These are phyloP conservation scores for Hypoxylon rickii DNA, from an alignment of 495 filamentous ascomycete genomes.

Conservation along the genomic window DNA sequence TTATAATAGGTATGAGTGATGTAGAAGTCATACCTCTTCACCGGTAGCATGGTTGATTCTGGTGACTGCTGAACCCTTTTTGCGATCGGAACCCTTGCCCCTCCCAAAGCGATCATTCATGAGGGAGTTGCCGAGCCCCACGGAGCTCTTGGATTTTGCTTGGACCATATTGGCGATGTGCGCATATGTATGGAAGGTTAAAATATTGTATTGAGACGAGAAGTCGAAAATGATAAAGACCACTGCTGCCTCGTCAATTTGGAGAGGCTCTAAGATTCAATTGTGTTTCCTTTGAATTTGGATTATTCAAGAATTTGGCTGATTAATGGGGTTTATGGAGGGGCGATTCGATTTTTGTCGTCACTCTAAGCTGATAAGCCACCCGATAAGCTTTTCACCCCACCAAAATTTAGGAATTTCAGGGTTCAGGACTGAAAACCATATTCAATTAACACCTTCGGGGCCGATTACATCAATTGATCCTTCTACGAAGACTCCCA, in stretches of 20 bases:
- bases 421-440: not conserved
- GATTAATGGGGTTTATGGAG: slow-evolving; percentile 49
- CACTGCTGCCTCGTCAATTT: too few relatives aligned
- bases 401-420: slow-evolving; percentile 50
- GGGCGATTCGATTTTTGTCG: slow-evolving; percentile 45
- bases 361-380: slow-evolving; percentile 34
- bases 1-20: not conserved
- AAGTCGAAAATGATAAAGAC: too few relatives aligned
- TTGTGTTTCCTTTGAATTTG: slow-evolving; percentile 1
- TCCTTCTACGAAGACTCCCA: too few relatives aligned
- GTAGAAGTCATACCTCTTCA: slow-evolving; percentile 44
- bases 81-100: slow-evolving; percentile 73
- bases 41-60: slow-evolving; percentile 65
- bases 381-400: slow-evolving; percentile 41
- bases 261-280: not conserved
- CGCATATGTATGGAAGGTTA: not conserved
- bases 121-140: slow-evolving; percentile 81
- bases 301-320: slow-evolving; percentile 13
- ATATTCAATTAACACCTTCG: too few relatives aligned
- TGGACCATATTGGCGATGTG: slow-evolving; percentile 70
- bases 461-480: too few relatives aligned
- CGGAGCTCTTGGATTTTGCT: slow-evolving; percentile 91
- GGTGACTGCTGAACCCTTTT: slow-evolving; percentile 64
- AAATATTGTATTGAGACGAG: too few relatives aligned
- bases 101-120: slow-evolving; percentile 95